Conservation (phyloP, 202 grass and related monocot species). For the Zizania palustris region DNA sequence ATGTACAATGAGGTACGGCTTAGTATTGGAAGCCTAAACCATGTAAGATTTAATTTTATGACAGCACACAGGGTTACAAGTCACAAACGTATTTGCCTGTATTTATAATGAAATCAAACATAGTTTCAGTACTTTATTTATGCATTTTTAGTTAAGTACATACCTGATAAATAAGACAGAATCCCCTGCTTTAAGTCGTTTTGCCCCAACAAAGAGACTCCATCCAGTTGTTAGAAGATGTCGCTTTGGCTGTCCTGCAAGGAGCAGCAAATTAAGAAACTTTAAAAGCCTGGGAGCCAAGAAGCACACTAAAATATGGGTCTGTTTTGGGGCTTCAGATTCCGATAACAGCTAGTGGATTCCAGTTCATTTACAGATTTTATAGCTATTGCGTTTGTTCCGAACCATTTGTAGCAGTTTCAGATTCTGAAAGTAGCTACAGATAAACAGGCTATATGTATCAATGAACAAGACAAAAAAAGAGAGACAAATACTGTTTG, state of each 20-base stretch:
- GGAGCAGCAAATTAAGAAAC: constrained; percentile 34
- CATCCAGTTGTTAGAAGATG: constrained; percentile 99
- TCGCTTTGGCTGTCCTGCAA: constrained; percentile 87
- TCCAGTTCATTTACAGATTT: too few species aligned
- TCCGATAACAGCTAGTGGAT: too few species aligned
- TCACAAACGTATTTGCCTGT: neutral
- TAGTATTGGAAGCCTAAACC: neutral
- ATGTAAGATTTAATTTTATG: constrained; percentile 7
- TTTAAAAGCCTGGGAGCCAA: neutral
- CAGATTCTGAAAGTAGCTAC: too few species aligned
- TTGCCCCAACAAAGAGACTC: constrained; percentile 95
- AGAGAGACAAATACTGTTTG: constrained; percentile 4
- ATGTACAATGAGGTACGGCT: neutral
- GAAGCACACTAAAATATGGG: neutral
- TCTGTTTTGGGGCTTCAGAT: too few species aligned
- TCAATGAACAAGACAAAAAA: neutral
- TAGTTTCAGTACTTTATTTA: too few species aligned
- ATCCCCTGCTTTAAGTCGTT: constrained; percentile 89
- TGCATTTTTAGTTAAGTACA: too few species aligned
- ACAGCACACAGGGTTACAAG: neutral
- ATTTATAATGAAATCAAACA: neutral
- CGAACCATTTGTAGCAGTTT: too few species aligned
- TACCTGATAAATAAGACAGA: constrained; percentile 98
- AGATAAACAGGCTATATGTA: neutral
- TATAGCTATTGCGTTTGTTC: too few species aligned